phyloP scores from a whole-genome alignment of 768 basidiomycete genomes.

The Lepiota brunneoincarnata region DNA sequence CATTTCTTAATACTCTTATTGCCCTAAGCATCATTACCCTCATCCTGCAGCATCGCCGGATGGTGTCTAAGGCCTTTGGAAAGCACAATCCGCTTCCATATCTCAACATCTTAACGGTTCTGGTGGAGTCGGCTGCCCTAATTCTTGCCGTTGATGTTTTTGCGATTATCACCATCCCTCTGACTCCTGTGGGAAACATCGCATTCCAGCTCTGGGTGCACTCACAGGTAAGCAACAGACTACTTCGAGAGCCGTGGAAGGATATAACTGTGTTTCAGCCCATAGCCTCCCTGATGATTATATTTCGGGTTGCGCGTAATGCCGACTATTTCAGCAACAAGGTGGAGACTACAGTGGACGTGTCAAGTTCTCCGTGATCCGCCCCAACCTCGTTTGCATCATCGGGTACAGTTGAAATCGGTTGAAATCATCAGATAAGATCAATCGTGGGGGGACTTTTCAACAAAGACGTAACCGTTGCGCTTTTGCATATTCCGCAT shows the following conservation, averaged over 20 bases:
- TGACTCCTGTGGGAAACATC: neutral
- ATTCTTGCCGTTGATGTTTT: constrained; percentile 7
- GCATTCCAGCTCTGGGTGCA: neutral
- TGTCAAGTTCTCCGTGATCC: too few species aligned
- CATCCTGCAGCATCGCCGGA: neutral
- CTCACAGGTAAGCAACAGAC: neutral
- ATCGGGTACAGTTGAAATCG: too few species aligned
- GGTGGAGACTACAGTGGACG: neutral
- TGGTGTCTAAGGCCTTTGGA: neutral
- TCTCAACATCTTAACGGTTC: constrained; percentile 12
- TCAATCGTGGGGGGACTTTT: too few species aligned
- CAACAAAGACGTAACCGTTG: too few species aligned
- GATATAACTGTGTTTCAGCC: neutral
- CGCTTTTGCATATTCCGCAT: too few species aligned
- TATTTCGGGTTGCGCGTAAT: neutral
- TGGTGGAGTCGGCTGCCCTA: constrained; percentile 16
- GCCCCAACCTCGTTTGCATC: too few species aligned
- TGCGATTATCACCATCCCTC: neutral
- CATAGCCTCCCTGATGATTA: constrained; percentile 2
- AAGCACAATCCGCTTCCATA: too few species aligned
- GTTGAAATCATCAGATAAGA: too few species aligned
- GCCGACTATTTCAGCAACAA: neutral
- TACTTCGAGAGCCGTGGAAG: neutral
- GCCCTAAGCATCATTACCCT: neutral
- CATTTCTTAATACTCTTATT: neutral